Base-by-base conservation (phyloP, 2,329 filamentous ascomycete species). In the Zarea fungicola region DNA sequence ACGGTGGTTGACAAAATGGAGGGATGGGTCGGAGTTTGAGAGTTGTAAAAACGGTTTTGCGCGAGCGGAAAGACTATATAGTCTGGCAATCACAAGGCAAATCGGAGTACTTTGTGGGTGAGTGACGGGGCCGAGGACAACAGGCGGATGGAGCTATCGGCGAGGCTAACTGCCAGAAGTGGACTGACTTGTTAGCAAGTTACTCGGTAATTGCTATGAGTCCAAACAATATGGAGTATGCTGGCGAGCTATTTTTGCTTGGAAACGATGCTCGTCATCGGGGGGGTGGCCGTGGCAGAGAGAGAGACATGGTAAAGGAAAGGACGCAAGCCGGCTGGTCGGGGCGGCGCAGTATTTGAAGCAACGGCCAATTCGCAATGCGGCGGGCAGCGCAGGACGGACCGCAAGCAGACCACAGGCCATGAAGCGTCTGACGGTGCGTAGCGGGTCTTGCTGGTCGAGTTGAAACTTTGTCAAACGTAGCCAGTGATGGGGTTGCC, bases 301-400 rank as follows among this genome's bases (percentile, higher is more conserved):
- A n/a, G n/a, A n/a, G n/a, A n/a, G n/a, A n/a, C n/a, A n/a, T 31
- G 35, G 35, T 26, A 40, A 19, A 28, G 16, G 25, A 26, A n/a
- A 34, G 22, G 22, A 37, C 6, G 10, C 28, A 47, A 14, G 32
- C 16, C 26, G 26, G 44, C 35, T n/a, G 32, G 35, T 40, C 35
- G 35, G 44, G 34, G 44, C 44, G 35, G 35, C 35, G 35, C 16
- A 19, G 35, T 47, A 47, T 40, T 47, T 47, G 35, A 47, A 31
- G 44, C 36, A 47, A 37, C 35, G 26, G 44, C 25, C 35, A 40
- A 19, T 4, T 14, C 35, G 34, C 23, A 25, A 16, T 25, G 31
- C 34, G 23, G 14, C 28, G n/a, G 21, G 36, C 22, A 11, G n/a
- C n/a, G 16, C 29, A 35, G 13, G 21, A 25, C 25, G 16, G 14